These are phyloP conservation scores for Capniomyces stellatus DNA, from an alignment of 371 early-diverging fungal genomes.

Conservation along the genomic window DNA sequence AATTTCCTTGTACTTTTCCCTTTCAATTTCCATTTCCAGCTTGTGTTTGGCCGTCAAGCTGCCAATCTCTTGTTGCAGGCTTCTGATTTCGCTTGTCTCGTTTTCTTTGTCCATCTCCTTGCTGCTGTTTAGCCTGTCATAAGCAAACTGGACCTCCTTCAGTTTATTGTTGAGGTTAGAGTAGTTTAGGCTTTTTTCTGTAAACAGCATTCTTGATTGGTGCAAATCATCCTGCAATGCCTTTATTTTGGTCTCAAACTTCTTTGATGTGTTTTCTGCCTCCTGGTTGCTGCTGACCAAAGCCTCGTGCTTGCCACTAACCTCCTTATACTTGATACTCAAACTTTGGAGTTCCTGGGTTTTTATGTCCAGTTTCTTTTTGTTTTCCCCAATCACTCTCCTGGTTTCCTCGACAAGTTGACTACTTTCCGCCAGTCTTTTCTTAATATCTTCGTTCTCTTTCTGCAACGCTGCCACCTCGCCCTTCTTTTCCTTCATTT, in stretches of 20 bases:
- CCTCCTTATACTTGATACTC: neutral
- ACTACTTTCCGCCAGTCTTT: neutral
- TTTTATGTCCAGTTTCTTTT: neutral
- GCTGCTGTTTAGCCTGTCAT: neutral
- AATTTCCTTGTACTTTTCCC: neutral
- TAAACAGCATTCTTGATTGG: conserved; percentile 20
- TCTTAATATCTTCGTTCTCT: neutral
- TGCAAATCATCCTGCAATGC: conserved; percentile 16
- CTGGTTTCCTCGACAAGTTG: neutral
- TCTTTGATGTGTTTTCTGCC: neutral
- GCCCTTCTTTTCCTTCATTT: neutral
- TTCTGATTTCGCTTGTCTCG: neutral
- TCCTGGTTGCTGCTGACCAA: neutral
- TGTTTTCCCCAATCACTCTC: neutral
- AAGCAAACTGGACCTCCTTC: neutral
- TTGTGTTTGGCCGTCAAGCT: neutral
- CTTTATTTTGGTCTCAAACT: neutral
- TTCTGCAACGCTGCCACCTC: neutral
- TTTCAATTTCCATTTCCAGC: neutral
- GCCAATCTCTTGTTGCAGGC: neutral
- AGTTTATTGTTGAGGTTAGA: neutral
- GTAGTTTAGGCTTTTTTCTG: conserved; percentile 16
- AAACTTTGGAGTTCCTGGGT: neutral
- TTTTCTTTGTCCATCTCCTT: neutral
- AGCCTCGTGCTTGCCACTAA: neutral